These are phyloP conservation scores for Cercophora newfieldiana DNA, from an alignment of 495 filamentous ascomycete genomes.

Conservation along the genomic window DNA sequence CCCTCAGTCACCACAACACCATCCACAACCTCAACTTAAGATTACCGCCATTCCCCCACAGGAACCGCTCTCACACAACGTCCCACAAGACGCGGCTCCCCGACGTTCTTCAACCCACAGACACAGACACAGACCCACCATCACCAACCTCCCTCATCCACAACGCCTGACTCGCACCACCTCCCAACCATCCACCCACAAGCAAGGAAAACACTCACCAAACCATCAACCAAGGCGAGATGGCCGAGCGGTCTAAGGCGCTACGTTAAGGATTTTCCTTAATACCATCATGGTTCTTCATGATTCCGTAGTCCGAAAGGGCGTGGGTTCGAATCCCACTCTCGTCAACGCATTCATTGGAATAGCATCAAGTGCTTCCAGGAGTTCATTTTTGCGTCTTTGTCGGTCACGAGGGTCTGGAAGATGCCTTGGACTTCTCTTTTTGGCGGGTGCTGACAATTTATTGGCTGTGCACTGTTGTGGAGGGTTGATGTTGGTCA, in stretches of 20 bases:
- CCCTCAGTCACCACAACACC: no score
- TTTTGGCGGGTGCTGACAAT: not conserved
- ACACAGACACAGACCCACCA: no score
- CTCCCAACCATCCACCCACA: not conserved
- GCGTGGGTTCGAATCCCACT: constrained; percentile 44
- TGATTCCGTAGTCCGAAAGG: constrained; percentile 41
- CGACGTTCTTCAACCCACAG: no score
- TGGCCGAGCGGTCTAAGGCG: not conserved
- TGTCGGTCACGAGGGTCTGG: not conserved
- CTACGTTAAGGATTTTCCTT: not conserved
- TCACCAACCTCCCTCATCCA: not conserved
- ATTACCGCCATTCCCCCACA: no score
- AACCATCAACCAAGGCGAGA: not conserved
- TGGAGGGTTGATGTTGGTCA: no score
- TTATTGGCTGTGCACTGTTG: not conserved
- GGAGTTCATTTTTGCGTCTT: not conserved
- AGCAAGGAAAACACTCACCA: not conserved
- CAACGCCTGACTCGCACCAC: no score
- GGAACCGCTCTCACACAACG: no score
- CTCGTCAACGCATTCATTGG: constrained; percentile 22
- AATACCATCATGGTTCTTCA: not conserved
- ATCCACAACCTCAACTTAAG: no score
- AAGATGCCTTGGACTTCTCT: no score
- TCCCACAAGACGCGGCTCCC: no score
- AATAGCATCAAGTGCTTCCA: not conserved